Evolutionary conservation across 225 moss, liverwort and hornwort species (phyloP), one percentile per base, ranked within the genome.

Genomic region (Polytrichum commune): DNA sequence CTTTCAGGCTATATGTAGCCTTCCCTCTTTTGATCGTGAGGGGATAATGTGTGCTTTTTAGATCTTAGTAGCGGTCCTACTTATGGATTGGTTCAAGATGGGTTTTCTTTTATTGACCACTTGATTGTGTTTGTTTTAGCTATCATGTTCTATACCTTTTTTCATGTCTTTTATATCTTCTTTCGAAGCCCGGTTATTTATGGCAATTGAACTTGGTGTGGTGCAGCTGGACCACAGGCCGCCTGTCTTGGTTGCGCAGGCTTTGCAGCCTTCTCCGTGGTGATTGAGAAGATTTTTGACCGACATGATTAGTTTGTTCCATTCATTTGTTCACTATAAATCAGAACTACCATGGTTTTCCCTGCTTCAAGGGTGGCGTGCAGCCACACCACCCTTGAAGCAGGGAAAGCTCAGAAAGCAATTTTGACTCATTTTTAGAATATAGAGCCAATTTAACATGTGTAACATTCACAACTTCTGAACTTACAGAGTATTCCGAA

Each of bases 241-340:
- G 80, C 98, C 18, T 98, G 98, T 73, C 83, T 98, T 28, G 98
- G 98, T 29, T 98, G 98, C 79, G 98, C 95, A 64, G 98, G 98
- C 70, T 98, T 98, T 76, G 93, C 98, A 33, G 90, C 98, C 54
- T 98, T 98, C 75, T 98, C 98, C 68, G 98, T 98, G 56, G 78
- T 83, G 5, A 93, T 98, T 71, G 98, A 98, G 78, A 98, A 98
- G 84, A 63, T 98, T 69, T 74, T 98, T 63, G 98, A 98, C 54
- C 85, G 92, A 65, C 90, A 88, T 69, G 79, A 77, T 38, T 92
- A 84, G 85, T 74, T 72, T 29, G 29, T 35, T 63, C 61, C 18
- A 23, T 25, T 53, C 5, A 66, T 46, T 46, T 46, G 46, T 46
- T 46, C 46, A 27, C 25, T 54, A 23, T 69, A 30, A 5, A 10